Percentiles rank a stretch among this genome's conserved stretches.
phyloP scores from a whole-genome alignment of 1,284 basidiomycete genomes.

The Sparassis latifolia region DNA sequence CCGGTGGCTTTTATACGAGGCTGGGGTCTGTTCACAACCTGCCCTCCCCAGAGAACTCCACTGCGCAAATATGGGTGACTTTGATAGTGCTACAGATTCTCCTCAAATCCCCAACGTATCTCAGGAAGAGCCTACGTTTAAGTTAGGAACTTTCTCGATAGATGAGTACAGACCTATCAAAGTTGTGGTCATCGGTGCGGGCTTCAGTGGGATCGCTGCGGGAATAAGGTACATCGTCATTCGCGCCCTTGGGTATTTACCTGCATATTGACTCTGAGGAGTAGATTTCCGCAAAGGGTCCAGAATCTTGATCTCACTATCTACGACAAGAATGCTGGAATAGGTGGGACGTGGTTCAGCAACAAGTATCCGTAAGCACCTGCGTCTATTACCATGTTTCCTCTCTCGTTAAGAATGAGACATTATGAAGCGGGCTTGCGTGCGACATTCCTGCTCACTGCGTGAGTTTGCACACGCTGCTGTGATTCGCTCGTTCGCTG shows the following conservation, averaged over 20 bases:
- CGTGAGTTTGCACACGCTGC: neutral
- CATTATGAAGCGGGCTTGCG: slow-evolving; percentile 1
- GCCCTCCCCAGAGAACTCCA: no score
- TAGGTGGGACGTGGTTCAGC: slow-evolving; percentile 54
- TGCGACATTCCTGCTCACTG: neutral
- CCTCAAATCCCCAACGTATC: no score
- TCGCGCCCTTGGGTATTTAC: neutral
- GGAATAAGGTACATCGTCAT: slow-evolving; percentile 36
- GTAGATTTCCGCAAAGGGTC: slow-evolving; percentile 48
- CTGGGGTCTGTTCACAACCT: no score
- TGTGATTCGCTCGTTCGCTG: neutral
- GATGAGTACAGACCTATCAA: slow-evolving; percentile 43
- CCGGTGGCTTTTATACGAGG: no score
- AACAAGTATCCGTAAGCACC: slow-evolving; percentile 28
- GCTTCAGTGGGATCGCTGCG: slow-evolving; percentile 48
- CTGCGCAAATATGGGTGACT: no score
- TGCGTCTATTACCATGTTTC: neutral
- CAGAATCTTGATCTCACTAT: slow-evolving; percentile 48
- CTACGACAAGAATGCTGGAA: slow-evolving; percentile 50
- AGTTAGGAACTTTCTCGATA: slow-evolving; percentile 28
- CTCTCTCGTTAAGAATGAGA: neutral
- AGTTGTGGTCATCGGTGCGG: slow-evolving; percentile 45
- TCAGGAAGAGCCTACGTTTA: neutral
- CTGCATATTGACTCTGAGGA: neutral
- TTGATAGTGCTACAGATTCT: no score